Conservation (phyloP, 345 rosid genomes). For the Citrus cavaleriei region DNA sequence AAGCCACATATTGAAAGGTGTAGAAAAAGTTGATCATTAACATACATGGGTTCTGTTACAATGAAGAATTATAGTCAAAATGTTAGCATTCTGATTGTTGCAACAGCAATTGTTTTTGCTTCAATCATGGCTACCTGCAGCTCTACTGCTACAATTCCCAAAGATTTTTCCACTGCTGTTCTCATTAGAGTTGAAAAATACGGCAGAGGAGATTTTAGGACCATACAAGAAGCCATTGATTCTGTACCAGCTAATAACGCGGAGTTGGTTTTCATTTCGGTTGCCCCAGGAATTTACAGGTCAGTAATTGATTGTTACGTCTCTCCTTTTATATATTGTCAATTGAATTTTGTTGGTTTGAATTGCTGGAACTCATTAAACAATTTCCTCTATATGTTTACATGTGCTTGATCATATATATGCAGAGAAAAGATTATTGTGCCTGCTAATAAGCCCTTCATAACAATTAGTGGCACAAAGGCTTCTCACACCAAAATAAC, state of each 20-base stretch:
- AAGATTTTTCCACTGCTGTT: slow-evolving; percentile 35
- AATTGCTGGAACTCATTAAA: no score
- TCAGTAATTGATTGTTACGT: slow-evolving; percentile 1
- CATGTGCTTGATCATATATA: not conserved
- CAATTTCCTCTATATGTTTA: no score
- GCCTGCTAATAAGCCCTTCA: slow-evolving; percentile 65
- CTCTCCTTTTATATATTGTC: no score
- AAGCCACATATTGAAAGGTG: slow-evolving; percentile 6
- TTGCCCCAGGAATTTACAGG: slow-evolving; percentile 74
- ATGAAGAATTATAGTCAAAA: not conserved
- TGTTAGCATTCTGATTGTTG: not conserved
- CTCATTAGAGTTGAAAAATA: slow-evolving; percentile 63
- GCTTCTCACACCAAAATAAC: slow-evolving; percentile 41
- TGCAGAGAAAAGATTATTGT: slow-evolving; percentile 55
- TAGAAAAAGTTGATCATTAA: not conserved
- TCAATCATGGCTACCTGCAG: slow-evolving; percentile 14
- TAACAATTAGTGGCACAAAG: slow-evolving; percentile 63
- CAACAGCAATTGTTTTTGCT: slow-evolving; percentile 4
- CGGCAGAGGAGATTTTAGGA: slow-evolving; percentile 61
- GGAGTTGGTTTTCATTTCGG: slow-evolving; percentile 45
- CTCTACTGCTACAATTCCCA: not conserved
- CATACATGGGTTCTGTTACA: slow-evolving; percentile 13
- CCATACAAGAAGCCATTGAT: slow-evolving; percentile 69
- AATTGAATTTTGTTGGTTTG: no score
- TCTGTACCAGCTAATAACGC: slow-evolving; percentile 50